Percentiles rank a stretch among this genome's conserved stretches.
Evolutionary conservation across 495 filamentous ascomycete species (phyloP).

Genomic region (Aspergillus ellipticus): DNA sequence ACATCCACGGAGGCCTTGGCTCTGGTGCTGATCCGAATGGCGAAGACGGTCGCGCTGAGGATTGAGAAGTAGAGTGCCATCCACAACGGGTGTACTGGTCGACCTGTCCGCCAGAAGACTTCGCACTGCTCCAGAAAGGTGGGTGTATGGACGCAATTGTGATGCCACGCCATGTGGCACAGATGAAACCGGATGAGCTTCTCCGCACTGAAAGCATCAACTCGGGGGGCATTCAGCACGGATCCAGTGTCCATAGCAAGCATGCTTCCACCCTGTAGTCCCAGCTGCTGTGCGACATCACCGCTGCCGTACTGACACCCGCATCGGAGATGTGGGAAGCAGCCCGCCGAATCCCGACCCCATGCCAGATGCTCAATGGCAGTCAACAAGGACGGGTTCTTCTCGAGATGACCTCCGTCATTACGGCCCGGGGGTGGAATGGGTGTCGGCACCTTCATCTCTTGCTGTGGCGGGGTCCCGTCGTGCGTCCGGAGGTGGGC

Average conservation of each 20-base stretch:
- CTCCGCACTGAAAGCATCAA: constrained; percentile 13
- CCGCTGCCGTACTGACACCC: constrained; percentile 27
- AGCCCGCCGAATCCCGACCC: constrained; percentile 30
- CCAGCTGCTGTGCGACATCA: constrained; percentile 12
- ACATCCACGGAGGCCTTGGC: constrained; percentile 18
- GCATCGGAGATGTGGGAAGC: constrained; percentile 28
- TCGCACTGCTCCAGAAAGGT: constrained; percentile 32
- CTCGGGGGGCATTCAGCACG: not conserved
- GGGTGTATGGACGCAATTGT: constrained; percentile 26
- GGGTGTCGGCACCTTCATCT: not conserved
- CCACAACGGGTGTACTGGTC: constrained; percentile 29
- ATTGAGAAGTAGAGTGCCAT: constrained; percentile 28
- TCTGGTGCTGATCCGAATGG: constrained; percentile 26
- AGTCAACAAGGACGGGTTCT: constrained; percentile 25
- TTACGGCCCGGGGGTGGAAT: not conserved
- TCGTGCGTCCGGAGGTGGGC: constrained; percentile 20
- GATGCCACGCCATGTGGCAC: constrained; percentile 28
- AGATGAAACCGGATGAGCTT: constrained; percentile 29
- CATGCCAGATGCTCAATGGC: constrained; percentile 34
- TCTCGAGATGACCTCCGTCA: constrained; percentile 11
- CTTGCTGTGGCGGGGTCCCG: not conserved
- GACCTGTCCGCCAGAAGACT: constrained; percentile 25
- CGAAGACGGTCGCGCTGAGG: constrained; percentile 26
- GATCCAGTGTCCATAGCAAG: constrained; percentile 1
- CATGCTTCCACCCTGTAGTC: constrained; percentile 10